phyloP scores from a whole-genome alignment of 2,329 filamentous ascomycete genomes.

The Pseudocercospora ulei region DNA sequence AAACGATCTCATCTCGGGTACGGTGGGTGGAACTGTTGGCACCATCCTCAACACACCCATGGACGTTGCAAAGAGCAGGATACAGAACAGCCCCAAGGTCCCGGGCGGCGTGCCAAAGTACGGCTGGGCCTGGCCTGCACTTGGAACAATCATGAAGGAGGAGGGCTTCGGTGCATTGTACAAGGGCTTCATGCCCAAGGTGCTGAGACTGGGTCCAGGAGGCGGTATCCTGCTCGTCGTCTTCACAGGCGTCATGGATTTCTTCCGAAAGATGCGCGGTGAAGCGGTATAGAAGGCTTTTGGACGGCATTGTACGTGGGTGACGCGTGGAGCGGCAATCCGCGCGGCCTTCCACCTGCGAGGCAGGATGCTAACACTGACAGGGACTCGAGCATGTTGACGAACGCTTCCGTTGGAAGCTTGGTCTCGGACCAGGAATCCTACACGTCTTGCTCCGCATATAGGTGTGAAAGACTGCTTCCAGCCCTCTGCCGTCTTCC shows the following conservation, averaged over 20 bases:
- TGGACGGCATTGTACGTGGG: not conserved
- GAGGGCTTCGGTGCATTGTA: slow-evolving; percentile 88
- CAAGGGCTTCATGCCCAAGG: slow-evolving; percentile 97
- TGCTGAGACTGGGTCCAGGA: slow-evolving; percentile 63
- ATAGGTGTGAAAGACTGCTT: too few species aligned
- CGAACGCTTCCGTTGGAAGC: too few species aligned
- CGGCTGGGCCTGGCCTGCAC: slow-evolving; percentile 91
- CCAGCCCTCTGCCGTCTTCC: too few species aligned
- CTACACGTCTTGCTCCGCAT: too few species aligned
- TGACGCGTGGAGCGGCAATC: slow-evolving; percentile 1
- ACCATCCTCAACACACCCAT: slow-evolving; percentile 91
- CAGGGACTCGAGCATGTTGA: too few species aligned
- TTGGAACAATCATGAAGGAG: slow-evolving; percentile 80
- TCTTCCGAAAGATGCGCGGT: slow-evolving; percentile 61
- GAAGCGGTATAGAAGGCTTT: slow-evolving; percentile 2
- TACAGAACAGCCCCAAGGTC: slow-evolving; percentile 84
- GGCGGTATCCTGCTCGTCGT: slow-evolving; percentile 70
- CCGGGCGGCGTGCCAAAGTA: slow-evolving; percentile 82
- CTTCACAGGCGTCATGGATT: slow-evolving; percentile 83
- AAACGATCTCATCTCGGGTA: slow-evolving; percentile 80
- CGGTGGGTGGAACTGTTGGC: slow-evolving; percentile 78
- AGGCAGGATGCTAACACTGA: not conserved
- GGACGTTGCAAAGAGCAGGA: slow-evolving; percentile 96
- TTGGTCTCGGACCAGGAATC: too few species aligned
- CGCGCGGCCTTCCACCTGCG: slow-evolving; percentile 1